Conservation (phyloP, 2,329 filamentous ascomycete genomes). For the Sporothrix humicola region DNA sequence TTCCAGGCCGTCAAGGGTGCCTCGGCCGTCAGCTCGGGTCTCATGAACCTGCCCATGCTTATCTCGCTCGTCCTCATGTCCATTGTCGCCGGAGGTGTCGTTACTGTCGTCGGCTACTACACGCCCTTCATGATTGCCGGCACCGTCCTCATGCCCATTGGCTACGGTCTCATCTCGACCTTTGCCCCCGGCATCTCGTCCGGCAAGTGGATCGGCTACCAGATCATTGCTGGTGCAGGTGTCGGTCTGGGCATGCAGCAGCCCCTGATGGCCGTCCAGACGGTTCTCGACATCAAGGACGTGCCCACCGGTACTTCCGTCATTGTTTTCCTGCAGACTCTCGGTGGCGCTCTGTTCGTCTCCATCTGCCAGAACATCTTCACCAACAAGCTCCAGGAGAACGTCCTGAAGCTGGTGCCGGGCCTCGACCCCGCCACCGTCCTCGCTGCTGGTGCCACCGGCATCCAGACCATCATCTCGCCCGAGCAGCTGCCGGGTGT, state of each 20-base stretch:
- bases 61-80: constrained; percentile 44
- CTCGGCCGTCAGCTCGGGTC: constrained; percentile 45
- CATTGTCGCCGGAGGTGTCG: constrained; percentile 41
- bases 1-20: constrained; percentile 48
- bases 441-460: constrained; percentile 41
- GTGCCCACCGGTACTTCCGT: constrained; percentile 50
- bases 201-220: constrained; percentile 55
- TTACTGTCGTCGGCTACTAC: constrained; percentile 49
- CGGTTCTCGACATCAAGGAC: constrained; percentile 48
- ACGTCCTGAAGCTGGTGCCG: constrained; percentile 42
- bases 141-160: constrained; percentile 51
- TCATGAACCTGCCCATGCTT: constrained; percentile 45
- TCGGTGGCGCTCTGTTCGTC: constrained; percentile 48
- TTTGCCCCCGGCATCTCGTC: constrained; percentile 53
- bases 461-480: constrained; percentile 35
- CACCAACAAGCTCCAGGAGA: constrained; percentile 47
- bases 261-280: constrained; percentile 50
- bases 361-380: constrained; percentile 52
- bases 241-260: constrained; percentile 51
- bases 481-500: constrained; percentile 34
- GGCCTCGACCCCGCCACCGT: constrained; percentile 39
- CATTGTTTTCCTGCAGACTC: constrained; percentile 49
- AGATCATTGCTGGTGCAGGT: constrained; percentile 49
- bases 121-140: constrained; percentile 47
- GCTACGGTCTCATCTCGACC: constrained; percentile 60